Evolutionary conservation across 1,284 basidiomycete species (phyloP).

Genomic region (Puccinia sorghi): DNA sequence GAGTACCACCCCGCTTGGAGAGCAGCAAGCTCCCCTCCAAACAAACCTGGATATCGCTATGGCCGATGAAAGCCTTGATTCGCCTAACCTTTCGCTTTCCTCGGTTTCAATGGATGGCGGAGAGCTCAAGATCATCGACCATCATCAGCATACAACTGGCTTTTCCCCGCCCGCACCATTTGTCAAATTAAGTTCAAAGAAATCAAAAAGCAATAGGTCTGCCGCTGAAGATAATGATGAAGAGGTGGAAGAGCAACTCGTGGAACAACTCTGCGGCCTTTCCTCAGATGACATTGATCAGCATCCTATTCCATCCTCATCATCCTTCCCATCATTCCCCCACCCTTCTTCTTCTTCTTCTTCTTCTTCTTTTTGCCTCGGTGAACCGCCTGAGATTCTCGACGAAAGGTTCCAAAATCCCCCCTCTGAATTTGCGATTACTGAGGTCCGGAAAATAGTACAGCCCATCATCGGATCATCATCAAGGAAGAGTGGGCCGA

Average conservation of each 20-base stretch:
- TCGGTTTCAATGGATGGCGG: constrained; percentile 16
- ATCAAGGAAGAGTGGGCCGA: constrained; percentile 1
- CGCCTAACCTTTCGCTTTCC: constrained; percentile 17
- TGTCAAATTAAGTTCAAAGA: constrained; percentile 7
- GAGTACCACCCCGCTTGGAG: background rate
- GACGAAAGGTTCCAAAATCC: constrained; percentile 1
- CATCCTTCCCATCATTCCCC: background rate
- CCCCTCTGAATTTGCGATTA: background rate
- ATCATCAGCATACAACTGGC: background rate
- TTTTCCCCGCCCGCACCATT: background rate
- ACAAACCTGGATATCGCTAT: constrained; percentile 10
- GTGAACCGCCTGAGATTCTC: background rate
- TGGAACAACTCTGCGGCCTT: constrained; percentile 5
- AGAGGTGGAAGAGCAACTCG: constrained; percentile 3
- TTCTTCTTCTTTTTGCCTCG: too few species aligned
- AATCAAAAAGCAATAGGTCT: background rate
- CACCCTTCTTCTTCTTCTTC: background rate
- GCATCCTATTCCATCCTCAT: background rate
- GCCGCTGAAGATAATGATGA: background rate
- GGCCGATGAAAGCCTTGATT: constrained; percentile 12
- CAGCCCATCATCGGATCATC: background rate
- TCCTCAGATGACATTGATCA: background rate
- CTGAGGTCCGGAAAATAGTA: background rate
- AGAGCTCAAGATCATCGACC: constrained; percentile 12
- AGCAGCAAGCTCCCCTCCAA: background rate